Conservation (phyloP, 1,139 yeast species). For the Lodderomyces theae region DNA sequence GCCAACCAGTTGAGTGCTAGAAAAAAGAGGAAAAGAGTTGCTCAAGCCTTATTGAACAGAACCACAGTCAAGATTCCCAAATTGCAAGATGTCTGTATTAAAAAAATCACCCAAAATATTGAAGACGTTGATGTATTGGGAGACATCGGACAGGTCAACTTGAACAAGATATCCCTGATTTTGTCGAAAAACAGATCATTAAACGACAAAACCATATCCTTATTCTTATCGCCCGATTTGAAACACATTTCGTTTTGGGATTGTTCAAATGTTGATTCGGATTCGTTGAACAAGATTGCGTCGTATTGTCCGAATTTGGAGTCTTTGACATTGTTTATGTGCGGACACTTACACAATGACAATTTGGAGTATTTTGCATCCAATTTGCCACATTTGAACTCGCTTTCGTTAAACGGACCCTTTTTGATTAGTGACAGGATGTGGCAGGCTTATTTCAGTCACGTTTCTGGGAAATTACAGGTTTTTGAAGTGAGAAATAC, state of each 20-base stretch:
- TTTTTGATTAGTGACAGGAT: constrained; percentile 70
- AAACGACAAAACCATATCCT: constrained; percentile 63
- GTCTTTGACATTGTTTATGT: constrained; percentile 73
- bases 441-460: constrained; percentile 74
- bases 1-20: constrained; percentile 61
- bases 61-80: constrained; percentile 62
- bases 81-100: constrained; percentile 79
- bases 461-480: constrained; percentile 27
- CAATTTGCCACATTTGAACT: constrained; percentile 53
- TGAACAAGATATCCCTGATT: constrained; percentile 68
- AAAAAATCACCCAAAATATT: constrained; percentile 67
- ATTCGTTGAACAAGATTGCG: constrained; percentile 67
- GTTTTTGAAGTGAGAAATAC: constrained; percentile 71
- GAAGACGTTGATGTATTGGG: constrained; percentile 76
- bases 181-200: constrained; percentile 78
- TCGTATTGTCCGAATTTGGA: constrained; percentile 76
- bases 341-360: constrained; percentile 86
- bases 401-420: constrained; percentile 76
- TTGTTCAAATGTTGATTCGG: constrained; percentile 74
- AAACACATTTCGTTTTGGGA: constrained; percentile 78
- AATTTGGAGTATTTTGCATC: constrained; percentile 61
- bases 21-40: constrained; percentile 71
- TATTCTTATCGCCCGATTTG: constrained; percentile 65
- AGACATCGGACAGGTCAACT: constrained; percentile 67
- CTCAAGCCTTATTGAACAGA: constrained; percentile 78